phyloP scores from a whole-genome alignment of 108 stramenopile genomes.

The Skeletonema tropicum region DNA sequence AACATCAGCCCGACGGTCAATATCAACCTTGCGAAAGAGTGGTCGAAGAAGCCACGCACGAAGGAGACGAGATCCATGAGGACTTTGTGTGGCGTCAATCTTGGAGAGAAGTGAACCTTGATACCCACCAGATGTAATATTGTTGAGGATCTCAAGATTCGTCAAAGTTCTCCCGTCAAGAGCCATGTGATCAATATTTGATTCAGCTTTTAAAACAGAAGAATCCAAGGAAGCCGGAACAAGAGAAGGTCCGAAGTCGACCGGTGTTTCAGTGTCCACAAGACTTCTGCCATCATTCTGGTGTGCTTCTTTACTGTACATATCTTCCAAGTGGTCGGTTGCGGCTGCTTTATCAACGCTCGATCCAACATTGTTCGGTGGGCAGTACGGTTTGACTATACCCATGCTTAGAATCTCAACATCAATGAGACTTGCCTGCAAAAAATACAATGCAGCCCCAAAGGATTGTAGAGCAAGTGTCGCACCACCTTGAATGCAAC shows the following conservation, averaged over 20 bases:
- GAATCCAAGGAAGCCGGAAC: constrained; percentile 8
- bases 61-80: constrained; percentile 93
- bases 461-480: constrained; percentile 80
- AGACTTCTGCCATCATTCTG: constrained; percentile 36
- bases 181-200: constrained; percentile 78
- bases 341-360: background rate
- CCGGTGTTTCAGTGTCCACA: constrained; percentile 10
- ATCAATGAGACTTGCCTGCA: constrained; percentile 93
- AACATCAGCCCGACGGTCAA: constrained; percentile 92
- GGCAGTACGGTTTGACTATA: constrained; percentile 87
- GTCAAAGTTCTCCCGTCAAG: constrained; percentile 95
- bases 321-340: constrained; percentile 19
- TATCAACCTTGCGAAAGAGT: constrained; percentile 83
- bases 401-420: constrained; percentile 91
- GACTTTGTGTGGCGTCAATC: constrained; percentile 89
- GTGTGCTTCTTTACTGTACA: constrained; percentile 33
- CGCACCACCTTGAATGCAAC: constrained; percentile 82
- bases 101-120: constrained; percentile 91
- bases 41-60: constrained; percentile 96
- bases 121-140: constrained; percentile 67
- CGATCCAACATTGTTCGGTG: constrained; percentile 38
- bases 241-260: constrained; percentile 7
- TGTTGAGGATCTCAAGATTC: constrained; percentile 95
- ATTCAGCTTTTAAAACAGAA: constrained; percentile 32
- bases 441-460: constrained; percentile 89